Percentiles rank a stretch among this genome's conserved stretches.
Conservation (phyloP, 495 filamentous ascomycete species). For the Cryomyces minteri region DNA sequence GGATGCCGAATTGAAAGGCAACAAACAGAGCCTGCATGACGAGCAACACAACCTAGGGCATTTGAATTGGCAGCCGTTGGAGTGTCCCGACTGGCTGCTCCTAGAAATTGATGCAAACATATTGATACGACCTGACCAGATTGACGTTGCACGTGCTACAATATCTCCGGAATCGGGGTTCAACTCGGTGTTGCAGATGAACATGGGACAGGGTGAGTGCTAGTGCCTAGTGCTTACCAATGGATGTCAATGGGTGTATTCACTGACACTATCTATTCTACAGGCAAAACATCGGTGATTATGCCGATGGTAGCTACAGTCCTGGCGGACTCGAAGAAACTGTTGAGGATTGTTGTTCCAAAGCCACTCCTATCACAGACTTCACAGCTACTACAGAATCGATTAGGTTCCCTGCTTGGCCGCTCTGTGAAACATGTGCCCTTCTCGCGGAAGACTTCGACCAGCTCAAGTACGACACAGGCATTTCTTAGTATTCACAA, state of each 20-base stretch:
- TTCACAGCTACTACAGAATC: constrained; percentile 27
- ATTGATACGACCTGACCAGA: constrained; percentile 30
- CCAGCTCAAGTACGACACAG: constrained; percentile 11
- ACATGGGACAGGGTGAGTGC: constrained; percentile 27
- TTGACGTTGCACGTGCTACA: constrained; percentile 31
- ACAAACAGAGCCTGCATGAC: constrained; percentile 4
- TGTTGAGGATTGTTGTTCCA: constrained; percentile 30
- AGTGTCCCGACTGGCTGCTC: constrained; percentile 34
- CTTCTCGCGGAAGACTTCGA: constrained; percentile 29
- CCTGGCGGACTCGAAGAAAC: constrained; percentile 26
- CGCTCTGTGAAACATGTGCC: constrained; percentile 28
- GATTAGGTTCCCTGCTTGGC: constrained; percentile 28
- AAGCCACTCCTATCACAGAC: constrained; percentile 32
- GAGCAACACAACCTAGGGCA: constrained; percentile 23
- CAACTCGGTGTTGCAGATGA: constrained; percentile 39
- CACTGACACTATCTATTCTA: not conserved
- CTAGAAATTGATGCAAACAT: constrained; percentile 38
- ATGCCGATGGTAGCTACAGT: constrained; percentile 32
- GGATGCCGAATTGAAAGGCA: constrained; percentile 8
- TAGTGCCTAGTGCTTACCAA: not conserved
- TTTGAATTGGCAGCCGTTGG: constrained; percentile 28
- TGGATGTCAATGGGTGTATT: no score
- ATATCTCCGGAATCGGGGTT: constrained; percentile 24
- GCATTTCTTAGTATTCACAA: constrained; percentile 19
- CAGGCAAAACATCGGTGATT: constrained; percentile 33